Base-by-base conservation (phyloP, 169 alveolate genomes). In the Toxoplasma gondii region DNA sequence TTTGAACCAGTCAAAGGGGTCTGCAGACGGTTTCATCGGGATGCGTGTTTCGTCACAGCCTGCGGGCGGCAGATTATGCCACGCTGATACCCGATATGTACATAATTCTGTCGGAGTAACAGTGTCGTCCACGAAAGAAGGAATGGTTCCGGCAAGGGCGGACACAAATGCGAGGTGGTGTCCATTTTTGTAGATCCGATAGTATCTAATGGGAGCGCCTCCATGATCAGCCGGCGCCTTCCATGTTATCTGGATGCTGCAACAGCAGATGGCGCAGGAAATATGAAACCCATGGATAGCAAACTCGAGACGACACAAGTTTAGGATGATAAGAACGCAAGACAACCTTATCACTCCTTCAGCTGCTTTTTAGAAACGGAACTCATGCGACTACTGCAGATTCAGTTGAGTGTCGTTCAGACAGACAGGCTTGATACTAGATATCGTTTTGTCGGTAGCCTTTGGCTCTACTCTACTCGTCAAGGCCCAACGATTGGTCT, bases 221-320 rank as follows among this genome's bases (percentile, higher is more conserved):
- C 93, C 93, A 41, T 88, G 86, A 22, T 88, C 87, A 7, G 93
- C 86, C n/a, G 93, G 93, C 36, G 93, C 54, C 69, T 58, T 31
- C 93, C 93, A 88, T 44, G 80, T 7, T 36, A 88, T 88, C 27
- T 64, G 70, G 58, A 88, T 88, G 58, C 93, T 88, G 93, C 49
- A 39, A 39, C 41, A n/a, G 34, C 22, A 29, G 31, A 64, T 29
- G 31, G 41, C 78, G 44, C 78, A 45, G 17, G 39, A 41, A 17
- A 27, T 36, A 31, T 64, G 34, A 27, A 29, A 27, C 78, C 78
- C 31, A 22, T 0, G 31, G 31, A 64, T 64, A 64, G 24, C 34
- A 29, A 64, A 27, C 31, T 31, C 84, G 39, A 45, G 64, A 45
- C 45, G 22, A 39, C 17, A 45, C 54, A 22, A 81, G 41, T 64